Base-by-base conservation (phyloP, 495 filamentous ascomycete species). In the Penicillium coffeae region DNA sequence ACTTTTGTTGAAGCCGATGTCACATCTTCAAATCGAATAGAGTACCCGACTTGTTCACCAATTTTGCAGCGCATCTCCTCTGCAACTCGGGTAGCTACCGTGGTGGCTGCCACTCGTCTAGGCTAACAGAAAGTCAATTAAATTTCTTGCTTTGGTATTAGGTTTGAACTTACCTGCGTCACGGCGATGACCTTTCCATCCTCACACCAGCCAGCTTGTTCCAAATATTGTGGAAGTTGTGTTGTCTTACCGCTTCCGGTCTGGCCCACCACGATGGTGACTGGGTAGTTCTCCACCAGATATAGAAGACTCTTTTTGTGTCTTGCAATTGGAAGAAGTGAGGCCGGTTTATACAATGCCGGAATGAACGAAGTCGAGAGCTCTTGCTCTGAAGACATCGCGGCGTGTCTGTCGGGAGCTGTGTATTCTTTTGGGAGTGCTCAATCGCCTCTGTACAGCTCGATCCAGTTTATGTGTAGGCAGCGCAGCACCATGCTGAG, bases 1-100 rank as follows among this genome's bases (percentile, higher is more conserved):
- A 99, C 94, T 40, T 81, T 79, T 2, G 93, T 99, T 40, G 77
- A 73, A 9, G 85, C 79, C 36, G 90, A 95, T n/a, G 91, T 96
- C 54, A 87, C 74, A 74, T 97, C 93, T 62, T 97, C 94, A 63
- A 99, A 99, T 44, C 93, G 81, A 51, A 97, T 96, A 16, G 90
- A 90, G 63, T 96, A 97, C 38, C 94, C 94, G 45, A 97, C 90
- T 67, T 96, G 88, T 69, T 96, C 89, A 14, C 93, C 94, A 16
- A 98, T 55, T 55, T 91, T 85, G 63, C 88, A 89, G 9, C 90
- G 85, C 79, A 90, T 86, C 68, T 99, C 93, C 53, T 96, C 87
- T 3, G 93, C 94, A 14, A 98, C 93, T 61, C 93, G 75, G 10
- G 84, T 77, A 36, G 94, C 93, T 27, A 98, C 89, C 7, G 90